Evolutionary conservation across 768 basidiomycete species (phyloP), one percentile per base, ranked within the genome.

Genomic region (Lactarius deliciosus): DNA sequence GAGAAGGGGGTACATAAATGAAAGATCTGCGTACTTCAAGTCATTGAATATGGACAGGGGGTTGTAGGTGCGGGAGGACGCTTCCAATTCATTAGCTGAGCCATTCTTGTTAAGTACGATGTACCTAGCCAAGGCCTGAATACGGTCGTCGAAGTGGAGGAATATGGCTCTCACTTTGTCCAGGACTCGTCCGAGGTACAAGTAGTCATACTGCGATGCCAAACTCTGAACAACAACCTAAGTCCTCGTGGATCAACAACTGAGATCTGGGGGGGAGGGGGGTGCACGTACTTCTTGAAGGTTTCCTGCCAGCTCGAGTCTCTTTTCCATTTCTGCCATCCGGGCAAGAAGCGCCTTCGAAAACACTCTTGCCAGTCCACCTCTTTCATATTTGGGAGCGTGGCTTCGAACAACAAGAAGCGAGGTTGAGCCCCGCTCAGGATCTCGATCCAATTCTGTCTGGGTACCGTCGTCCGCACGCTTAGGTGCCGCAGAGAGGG

Each of bases 141-240:
- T 56, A 50, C 16, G 22, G 36, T 32, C 13, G 15, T 36, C 6
- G 32, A 15, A 64, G 30, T 20, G 56, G 54, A 72, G 45, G 63
- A 40, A 32, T 60, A 79, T 71, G 10, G 28, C 41, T 5, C 58
- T 58, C 74, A 91, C 88, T 86, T 91, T 58, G 91, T 92, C 91
- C 92, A 94, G 25, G 90, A 79, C 76, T 94, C 92, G 71, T 91
- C 89, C 8, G 84, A 75, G 25, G 91, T 91, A 73, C 91, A 93
- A n/a, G 81, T 80, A 3, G 85, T 85, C 45, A 78, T 80, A 72
- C 81, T 83, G 63, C 90, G 84, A 73, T 93, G 92, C 83, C 85
- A 88, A 45, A 89, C 79, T 38, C 88, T 81, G 73, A 83, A 80
- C 61, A 92, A 75, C 41, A 83, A 73, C 72, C 91, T 92, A 61